These are phyloP conservation scores for Blepharisma japonicum DNA, from an alignment of 73 alveolate genomes.

Conservation along the genomic window DNA sequence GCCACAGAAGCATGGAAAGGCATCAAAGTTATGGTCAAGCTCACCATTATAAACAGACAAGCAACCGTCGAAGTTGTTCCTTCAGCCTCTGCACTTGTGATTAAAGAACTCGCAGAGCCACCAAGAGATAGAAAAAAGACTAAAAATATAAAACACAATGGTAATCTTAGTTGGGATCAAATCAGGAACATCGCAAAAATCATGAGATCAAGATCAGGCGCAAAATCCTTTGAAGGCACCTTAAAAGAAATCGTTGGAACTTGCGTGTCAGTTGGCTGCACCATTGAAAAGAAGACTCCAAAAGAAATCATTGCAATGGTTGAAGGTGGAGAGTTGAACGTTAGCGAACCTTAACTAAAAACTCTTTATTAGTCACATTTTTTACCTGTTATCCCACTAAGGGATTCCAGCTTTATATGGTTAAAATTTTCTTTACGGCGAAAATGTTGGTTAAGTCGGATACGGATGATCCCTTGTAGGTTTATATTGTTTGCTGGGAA, in stretches of 20 bases:
- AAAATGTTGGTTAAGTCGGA: too few species aligned
- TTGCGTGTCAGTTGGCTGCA: slow-evolving; percentile 51
- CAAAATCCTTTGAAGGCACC: slow-evolving; percentile 48
- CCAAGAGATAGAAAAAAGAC: slow-evolving; percentile 57
- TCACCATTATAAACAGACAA: slow-evolving; percentile 51
- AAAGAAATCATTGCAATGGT: slow-evolving; percentile 37
- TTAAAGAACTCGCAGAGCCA: slow-evolving; percentile 53
- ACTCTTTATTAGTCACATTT: neutral
- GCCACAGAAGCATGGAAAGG: slow-evolving; percentile 63
- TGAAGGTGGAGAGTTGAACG: slow-evolving; percentile 48
- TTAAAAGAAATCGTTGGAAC: slow-evolving; percentile 62
- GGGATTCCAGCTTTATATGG: too few species aligned
- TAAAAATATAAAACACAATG: slow-evolving; percentile 36
- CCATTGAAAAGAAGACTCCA: slow-evolving; percentile 50
- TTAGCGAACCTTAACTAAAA: neutral
- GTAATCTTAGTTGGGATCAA: slow-evolving; percentile 55
- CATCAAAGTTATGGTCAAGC: slow-evolving; percentile 51
- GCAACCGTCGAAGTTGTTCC: slow-evolving; percentile 49
- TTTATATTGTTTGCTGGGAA: too few species aligned
- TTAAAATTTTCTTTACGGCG: too few species aligned
- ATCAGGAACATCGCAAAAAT: slow-evolving; percentile 56
- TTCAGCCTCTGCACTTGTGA: slow-evolving; percentile 60
- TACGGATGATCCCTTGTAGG: too few species aligned
- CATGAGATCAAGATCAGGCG: slow-evolving; percentile 49
- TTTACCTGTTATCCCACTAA: too few species aligned